phyloP scores from a whole-genome alignment of 2,329 filamentous ascomycete genomes.

The Mariannaea elegans region DNA sequence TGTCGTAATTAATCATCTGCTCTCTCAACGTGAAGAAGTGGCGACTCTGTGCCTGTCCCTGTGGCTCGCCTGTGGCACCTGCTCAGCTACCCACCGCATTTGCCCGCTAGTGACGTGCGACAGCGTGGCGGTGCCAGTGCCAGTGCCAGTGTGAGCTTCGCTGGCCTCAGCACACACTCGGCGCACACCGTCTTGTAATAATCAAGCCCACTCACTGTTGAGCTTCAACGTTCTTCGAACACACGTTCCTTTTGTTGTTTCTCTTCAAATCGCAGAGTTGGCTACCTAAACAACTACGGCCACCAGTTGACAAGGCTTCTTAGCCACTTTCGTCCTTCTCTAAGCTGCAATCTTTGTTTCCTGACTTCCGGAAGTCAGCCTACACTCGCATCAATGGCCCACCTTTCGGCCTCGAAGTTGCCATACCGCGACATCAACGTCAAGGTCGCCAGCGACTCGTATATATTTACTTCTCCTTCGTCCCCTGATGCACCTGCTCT shows the following conservation, averaged over 20 bases:
- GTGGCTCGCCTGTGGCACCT: slow-evolving; percentile 14
- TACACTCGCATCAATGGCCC: slow-evolving; percentile 45
- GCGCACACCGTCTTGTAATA: slow-evolving; percentile 15
- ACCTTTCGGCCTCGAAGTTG: slow-evolving; percentile 50
- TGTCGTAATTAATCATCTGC: not conserved
- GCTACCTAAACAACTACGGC: slow-evolving; percentile 1
- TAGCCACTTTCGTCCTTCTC: slow-evolving; percentile 8
- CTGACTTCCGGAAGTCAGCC: slow-evolving; percentile 25
- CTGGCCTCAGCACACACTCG: slow-evolving; percentile 36
- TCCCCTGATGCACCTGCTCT: slow-evolving; percentile 88
- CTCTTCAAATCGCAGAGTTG: slow-evolving; percentile 11
- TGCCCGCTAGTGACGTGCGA: slow-evolving; percentile 17
- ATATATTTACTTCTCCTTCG: slow-evolving; percentile 96
- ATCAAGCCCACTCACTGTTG: slow-evolving; percentile 29
- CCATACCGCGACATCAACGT: slow-evolving; percentile 98
- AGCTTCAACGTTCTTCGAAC: slow-evolving; percentile 32
- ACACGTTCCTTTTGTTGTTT: slow-evolving; percentile 36
- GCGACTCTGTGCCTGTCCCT: not conserved
- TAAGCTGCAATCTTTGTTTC: slow-evolving; percentile 4
- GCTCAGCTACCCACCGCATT: not conserved
- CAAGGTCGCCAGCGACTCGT: slow-evolving; percentile 88
- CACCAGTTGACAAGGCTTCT: slow-evolving; percentile 1
- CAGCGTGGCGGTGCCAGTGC: slow-evolving; percentile 38
- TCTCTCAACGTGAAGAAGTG: not conserved
- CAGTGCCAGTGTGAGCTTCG: slow-evolving; percentile 40